Evolutionary conservation across 2,329 filamentous ascomycete species (phyloP).

Genomic region (Dactylellina leptospora): DNA sequence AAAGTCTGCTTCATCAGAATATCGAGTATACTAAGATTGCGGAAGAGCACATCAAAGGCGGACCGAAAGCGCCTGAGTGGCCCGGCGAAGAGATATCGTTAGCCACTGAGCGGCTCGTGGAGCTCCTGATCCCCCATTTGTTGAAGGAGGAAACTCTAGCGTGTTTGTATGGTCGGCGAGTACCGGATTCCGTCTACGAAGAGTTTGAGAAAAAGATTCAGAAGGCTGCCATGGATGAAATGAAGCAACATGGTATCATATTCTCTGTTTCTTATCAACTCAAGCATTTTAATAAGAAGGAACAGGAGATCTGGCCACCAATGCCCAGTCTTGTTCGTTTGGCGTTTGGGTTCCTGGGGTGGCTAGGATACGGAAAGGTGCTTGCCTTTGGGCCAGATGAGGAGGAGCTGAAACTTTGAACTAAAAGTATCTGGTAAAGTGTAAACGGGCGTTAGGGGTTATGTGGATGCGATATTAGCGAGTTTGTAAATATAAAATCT

Average conservation of each 20-base stretch:
- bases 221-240: slow-evolving; percentile 32
- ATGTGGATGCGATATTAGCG: not conserved
- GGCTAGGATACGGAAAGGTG: slow-evolving; percentile 39
- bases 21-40: slow-evolving; percentile 37
- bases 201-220: slow-evolving; percentile 41
- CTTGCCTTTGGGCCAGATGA: slow-evolving; percentile 37
- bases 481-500: not conserved
- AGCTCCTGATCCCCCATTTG: slow-evolving; percentile 43
- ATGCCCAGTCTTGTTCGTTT: slow-evolving; percentile 40
- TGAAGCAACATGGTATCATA: slow-evolving; percentile 36
- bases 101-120: slow-evolving; percentile 39
- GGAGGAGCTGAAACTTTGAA: slow-evolving; percentile 31
- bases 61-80: slow-evolving; percentile 31
- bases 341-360: slow-evolving; percentile 38
- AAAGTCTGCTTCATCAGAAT: slow-evolving; percentile 20
- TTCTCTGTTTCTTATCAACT: slow-evolving; percentile 28
- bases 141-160: slow-evolving; percentile 52
- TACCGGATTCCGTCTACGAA: slow-evolving; percentile 26
- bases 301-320: slow-evolving; percentile 52
- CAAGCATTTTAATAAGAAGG: slow-evolving; percentile 43
- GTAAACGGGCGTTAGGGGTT: not conserved
- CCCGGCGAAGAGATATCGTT: slow-evolving; percentile 49
- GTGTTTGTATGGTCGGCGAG: slow-evolving; percentile 43
- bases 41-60: slow-evolving; percentile 41
- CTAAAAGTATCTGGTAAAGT: not conserved